These are phyloP conservation scores for Aspergillus bridgeri DNA, from an alignment of 495 filamentous ascomycete species.

Conservation along the genomic window DNA sequence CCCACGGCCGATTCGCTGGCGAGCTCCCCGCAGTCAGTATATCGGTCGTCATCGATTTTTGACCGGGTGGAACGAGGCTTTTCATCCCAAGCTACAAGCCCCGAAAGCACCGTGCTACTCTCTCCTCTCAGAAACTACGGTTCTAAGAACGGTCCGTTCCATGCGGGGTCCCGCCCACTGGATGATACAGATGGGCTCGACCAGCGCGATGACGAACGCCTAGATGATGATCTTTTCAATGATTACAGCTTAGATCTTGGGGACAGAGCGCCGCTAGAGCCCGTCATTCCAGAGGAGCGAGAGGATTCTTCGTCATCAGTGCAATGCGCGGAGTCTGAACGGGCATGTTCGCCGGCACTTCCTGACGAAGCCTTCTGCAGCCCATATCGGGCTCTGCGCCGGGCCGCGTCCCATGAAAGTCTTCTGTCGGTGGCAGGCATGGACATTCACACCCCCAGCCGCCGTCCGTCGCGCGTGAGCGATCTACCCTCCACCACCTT, in stretches of 20 bases:
- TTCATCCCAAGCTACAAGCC: slow-evolving; percentile 69
- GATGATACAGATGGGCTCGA: slow-evolving; percentile 2
- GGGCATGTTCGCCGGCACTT: slow-evolving; percentile 15
- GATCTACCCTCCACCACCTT: slow-evolving; percentile 26
- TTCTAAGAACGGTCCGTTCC: slow-evolving; percentile 50
- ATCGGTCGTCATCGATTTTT: slow-evolving; percentile 72
- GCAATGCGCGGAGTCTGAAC: slow-evolving; percentile 11
- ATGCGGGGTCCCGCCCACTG: slow-evolving; percentile 10
- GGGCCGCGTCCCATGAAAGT: slow-evolving; percentile 47
- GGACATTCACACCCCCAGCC: slow-evolving; percentile 47
- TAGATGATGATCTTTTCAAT: slow-evolving; percentile 26
- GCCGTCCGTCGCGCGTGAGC: slow-evolving; percentile 34
- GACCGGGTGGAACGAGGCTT: slow-evolving; percentile 57
- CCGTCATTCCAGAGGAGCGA: slow-evolving; percentile 42
- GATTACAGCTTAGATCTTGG: slow-evolving; percentile 11
- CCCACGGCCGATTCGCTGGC: slow-evolving; percentile 70
- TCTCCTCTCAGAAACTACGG: slow-evolving; percentile 37
- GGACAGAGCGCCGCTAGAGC: slow-evolving; percentile 22
- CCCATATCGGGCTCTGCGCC: slow-evolving; percentile 30
- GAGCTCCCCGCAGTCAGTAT: slow-evolving; percentile 74
- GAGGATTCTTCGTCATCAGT: slow-evolving; percentile 33
- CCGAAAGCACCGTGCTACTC: slow-evolving; percentile 62
- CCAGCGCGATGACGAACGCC: slow-evolving; percentile 5
- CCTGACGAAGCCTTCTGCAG: slow-evolving; percentile 25
- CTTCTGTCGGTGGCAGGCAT: slow-evolving; percentile 49